A percentile compares a stretch with the other conserved stretches of the same genome.
phyloP scores from a whole-genome alignment of 768 basidiomycete genomes.

The Podaxis sp. region DNA sequence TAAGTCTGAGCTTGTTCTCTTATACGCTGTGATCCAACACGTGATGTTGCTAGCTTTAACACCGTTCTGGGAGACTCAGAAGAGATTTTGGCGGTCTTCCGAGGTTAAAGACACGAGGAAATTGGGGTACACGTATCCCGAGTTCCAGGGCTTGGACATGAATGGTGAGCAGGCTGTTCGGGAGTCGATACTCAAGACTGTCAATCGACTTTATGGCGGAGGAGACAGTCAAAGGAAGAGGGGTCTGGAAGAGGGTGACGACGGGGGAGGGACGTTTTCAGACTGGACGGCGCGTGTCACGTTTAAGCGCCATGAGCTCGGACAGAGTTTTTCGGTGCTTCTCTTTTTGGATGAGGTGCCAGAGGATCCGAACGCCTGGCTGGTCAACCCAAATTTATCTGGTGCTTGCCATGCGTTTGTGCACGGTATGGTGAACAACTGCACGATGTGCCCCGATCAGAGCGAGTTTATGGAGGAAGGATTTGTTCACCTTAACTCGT shows the following conservation, averaged over 20 bases:
- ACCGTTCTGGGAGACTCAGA: conserved; percentile 39
- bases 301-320: conserved; percentile 42
- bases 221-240: background rate
- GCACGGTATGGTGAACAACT: conserved; percentile 28
- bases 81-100: conserved; percentile 35
- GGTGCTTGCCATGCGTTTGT: conserved; percentile 46
- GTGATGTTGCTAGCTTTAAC: conserved; percentile 29
- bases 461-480: conserved; percentile 30
- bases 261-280: conserved; percentile 15
- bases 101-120: conserved; percentile 19
- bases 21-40: background rate
- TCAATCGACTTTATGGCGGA: conserved; percentile 29
- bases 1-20: conserved; percentile 13
- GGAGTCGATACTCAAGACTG: conserved; percentile 23
- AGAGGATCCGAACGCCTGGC: conserved; percentile 36
- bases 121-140: conserved; percentile 45
- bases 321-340: conserved; percentile 40
- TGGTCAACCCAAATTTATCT: conserved; percentile 31
- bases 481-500: conserved; percentile 37
- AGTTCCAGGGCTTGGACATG: conserved; percentile 35
- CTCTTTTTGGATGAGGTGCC: conserved; percentile 46
- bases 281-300: conserved; percentile 45
- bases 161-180: conserved; percentile 20
- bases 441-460: conserved; percentile 38
- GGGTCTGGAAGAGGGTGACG: background rate